phyloP scores from a whole-genome alignment of 2,329 filamentous ascomycete species.

The Hymenotorrendiella dingleyae region DNA sequence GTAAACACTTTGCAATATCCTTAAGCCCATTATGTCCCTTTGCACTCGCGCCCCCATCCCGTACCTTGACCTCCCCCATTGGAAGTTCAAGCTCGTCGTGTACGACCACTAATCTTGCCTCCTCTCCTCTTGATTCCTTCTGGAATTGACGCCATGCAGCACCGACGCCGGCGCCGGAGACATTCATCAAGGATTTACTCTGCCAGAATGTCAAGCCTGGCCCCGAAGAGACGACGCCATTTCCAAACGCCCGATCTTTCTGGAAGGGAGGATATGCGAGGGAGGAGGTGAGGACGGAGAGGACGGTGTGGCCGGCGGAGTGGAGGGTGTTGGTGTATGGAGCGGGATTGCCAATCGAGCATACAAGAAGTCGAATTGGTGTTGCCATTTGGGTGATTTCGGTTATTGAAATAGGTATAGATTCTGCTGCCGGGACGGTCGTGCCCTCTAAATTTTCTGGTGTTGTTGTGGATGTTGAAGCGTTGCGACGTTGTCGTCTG shows the following conservation, averaged over 20 bases:
- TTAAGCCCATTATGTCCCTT: conserved; percentile 72
- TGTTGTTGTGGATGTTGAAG: not conserved
- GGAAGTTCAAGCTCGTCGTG: conserved; percentile 82
- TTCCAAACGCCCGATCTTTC: conserved; percentile 40
- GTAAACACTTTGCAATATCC: conserved; percentile 52
- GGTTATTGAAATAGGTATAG: not conserved
- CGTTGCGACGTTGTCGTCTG: conserved; percentile 3
- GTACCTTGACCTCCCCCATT: conserved; percentile 61
- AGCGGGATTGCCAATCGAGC: conserved; percentile 81
- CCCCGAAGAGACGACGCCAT: conserved; percentile 42
- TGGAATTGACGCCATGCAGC: conserved; percentile 58
- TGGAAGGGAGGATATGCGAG: conserved; percentile 41
- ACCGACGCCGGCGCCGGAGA: conserved; percentile 66
- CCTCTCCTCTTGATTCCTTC: conserved; percentile 32
- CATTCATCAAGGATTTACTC: conserved; percentile 77
- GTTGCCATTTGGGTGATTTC: conserved; percentile 15
- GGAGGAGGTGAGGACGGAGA: conserved; percentile 46
- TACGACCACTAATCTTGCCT: conserved; percentile 62
- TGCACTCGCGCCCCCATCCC: conserved; percentile 56
- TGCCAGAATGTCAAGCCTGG: conserved; percentile 63
- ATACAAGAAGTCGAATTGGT: conserved; percentile 59
- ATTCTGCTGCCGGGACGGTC: not conserved
- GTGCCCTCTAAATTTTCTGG: not conserved
- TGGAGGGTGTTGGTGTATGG: conserved; percentile 75
- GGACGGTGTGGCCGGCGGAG: conserved; percentile 76